Evolutionary conservation across 306 rosid species (phyloP), one percentile per base, ranked within the genome.

Genomic region (Argentina anserina): DNA sequence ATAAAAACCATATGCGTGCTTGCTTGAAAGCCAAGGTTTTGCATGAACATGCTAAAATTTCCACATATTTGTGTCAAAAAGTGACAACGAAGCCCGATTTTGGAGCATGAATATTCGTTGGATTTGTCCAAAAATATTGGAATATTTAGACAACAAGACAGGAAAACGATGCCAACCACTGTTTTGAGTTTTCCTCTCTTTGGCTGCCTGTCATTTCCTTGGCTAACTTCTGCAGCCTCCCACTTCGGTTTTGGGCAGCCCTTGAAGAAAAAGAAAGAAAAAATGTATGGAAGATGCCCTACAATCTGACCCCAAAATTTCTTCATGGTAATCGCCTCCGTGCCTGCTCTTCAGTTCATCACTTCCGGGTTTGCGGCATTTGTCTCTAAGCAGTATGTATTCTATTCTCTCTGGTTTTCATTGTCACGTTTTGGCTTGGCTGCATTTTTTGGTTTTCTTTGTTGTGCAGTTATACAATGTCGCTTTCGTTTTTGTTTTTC

Each of bases 81-180:
- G 69, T 31, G 56, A 15, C 37, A 70, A 67, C 21, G 39, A 67
- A 79, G 67, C 77, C 85, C 94, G 82, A 75, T 7, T 75, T 79
- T 74, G 14, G 49, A 40, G 96, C 84, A 84, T 65, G 50, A 64
- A 84, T 75, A 75, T 46, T 70, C 80, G 95, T 83, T 72, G 73
- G 66, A 52, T 64, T 33, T 50, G 50, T 34, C 74, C 67, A 77
- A 28, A 71, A 79, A 60, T 1, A 67, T n/a, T 42, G 61, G 75
- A 18, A 36, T 26, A 67, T 73, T 25, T 78, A 73, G 43, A 73
- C 63, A 45, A 62, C 20, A 55, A 65, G 67, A 71, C 65, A 77
- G 83, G 73, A 74, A 85, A 82, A 72, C 72, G 79, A 87, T 84
- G 88, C 69, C 76, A 76, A 55, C 90, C 91, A 14, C 80, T 76